Evolutionary conservation across 306 rosid species (phyloP), one percentile per base, ranked within the genome.

Genomic region (Dryas drummondii): DNA sequence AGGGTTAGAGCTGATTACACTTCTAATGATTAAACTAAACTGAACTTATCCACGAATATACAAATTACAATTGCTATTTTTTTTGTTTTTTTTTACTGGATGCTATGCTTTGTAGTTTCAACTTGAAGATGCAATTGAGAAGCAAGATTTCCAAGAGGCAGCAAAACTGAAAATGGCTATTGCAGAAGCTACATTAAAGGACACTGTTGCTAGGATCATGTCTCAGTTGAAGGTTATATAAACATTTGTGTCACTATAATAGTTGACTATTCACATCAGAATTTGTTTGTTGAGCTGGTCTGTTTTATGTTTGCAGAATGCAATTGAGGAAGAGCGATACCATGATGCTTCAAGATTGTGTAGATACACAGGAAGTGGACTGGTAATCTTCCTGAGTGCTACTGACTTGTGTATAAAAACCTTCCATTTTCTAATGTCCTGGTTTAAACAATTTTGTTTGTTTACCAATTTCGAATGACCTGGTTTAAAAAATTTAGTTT

Each of bases 81-180:
- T 63, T 32, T 4, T 66, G 37, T 57, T 22, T 76, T 32, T 10
- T 48, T 76, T 79, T 26, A 16, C 59, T 65, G 61, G 61, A 64
- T 66, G 61, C 52, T 66, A 9, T 72, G 41, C 37, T 50, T 69
- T 22, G 53, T 81, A 96, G 99, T 92, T 96, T 86, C 96, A 92
- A 90, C 97, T 96, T 47, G 99, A 96, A 80, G 99, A 96, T 77
- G 97, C 99, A 37, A 82, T 96, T 78, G 98, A 92, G 84, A 96
- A 90, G 74, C 91, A 96, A 80, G 98, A 96, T 69, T 96, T 92
- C 68, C 85, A 86, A 61, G 99, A 92, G 84, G 99, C 99, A 40
- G 81, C 83, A 9, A 92, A 89, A 78, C 72, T 96, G 82, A 96
- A 96, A 79, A 82, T 77, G 83, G 86, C 84, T 65, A 84, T 96